Percentiles rank a stretch among this genome's conserved stretches.
These are phyloP conservation scores for Fusarium burgessii DNA, from an alignment of 2,329 filamentous ascomycete species.

Conservation along the genomic window DNA sequence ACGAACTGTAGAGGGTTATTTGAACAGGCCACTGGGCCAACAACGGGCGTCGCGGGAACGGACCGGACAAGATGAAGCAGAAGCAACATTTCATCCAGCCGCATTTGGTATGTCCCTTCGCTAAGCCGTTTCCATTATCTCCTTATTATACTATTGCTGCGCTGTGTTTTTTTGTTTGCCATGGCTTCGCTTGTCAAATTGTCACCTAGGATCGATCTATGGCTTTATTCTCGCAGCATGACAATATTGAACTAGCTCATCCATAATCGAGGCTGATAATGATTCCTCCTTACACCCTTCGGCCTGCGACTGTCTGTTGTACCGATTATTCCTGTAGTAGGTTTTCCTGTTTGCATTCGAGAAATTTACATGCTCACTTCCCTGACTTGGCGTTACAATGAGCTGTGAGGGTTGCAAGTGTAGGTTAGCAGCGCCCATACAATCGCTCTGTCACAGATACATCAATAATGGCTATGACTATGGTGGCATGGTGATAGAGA, in stretches of 20 bases:
- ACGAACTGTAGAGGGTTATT: slow-evolving; percentile 6
- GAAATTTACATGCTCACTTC: neutral
- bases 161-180: slow-evolving; percentile 14
- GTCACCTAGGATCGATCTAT: neutral
- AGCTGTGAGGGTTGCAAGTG: slow-evolving; percentile 24
- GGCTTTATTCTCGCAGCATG: neutral
- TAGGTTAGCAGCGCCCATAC: slow-evolving; percentile 4
- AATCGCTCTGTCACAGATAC: slow-evolving; percentile 15
- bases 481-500: slow-evolving; percentile 9
- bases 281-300: neutral
- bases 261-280: neutral
- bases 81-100: slow-evolving; percentile 15
- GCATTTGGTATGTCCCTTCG: slow-evolving; percentile 6
- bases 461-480: slow-evolving; percentile 3
- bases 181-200: neutral
- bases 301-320: neutral
- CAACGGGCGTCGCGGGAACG: slow-evolving; percentile 45
- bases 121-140: neutral
- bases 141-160: neutral
- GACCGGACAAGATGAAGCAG: slow-evolving; percentile 30
- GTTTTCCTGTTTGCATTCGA: neutral
- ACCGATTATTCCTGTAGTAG: neutral
- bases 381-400: slow-evolving; percentile 19
- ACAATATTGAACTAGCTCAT: neutral
- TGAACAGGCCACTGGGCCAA: slow-evolving; percentile 22